Conservation (phyloP, 805 yeast genomes). For the Spathaspora arborariae region DNA sequence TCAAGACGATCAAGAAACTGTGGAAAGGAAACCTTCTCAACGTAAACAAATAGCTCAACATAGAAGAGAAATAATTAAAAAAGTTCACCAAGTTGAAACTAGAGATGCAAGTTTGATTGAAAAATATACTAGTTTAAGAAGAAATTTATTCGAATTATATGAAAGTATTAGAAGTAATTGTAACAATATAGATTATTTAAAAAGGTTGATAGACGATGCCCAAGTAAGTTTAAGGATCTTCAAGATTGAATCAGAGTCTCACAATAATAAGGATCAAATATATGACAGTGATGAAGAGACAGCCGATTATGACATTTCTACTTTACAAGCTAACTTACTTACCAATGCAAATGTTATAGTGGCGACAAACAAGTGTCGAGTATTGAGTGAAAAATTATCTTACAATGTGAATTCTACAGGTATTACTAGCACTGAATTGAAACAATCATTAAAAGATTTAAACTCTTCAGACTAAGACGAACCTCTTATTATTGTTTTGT, state of each 20-base stretch:
- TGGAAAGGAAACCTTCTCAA: slow-evolving; percentile 4
- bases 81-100: slow-evolving; percentile 2
- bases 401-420: slow-evolving; percentile 8
- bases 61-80: slow-evolving; percentile 6
- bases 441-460: not conserved
- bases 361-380: slow-evolving; percentile 8
- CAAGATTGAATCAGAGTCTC: not conserved
- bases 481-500: not conserved
- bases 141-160: slow-evolving; percentile 14
- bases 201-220: slow-evolving; percentile 10
- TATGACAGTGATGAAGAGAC: slow-evolving; percentile 10
- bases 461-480: not conserved
- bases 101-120: slow-evolving; percentile 9
- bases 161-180: slow-evolving; percentile 21
- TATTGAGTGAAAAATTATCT: slow-evolving; percentile 11
- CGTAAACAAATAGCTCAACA: slow-evolving; percentile 6
- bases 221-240: not conserved
- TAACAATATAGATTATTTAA: slow-evolving; percentile 27
- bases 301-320: not conserved
- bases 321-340: not conserved
- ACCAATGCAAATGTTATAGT: not conserved
- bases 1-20: slow-evolving; percentile 8
- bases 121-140: slow-evolving; percentile 20
- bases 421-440: not conserved
- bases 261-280: not conserved